Evolutionary conservation across 106 monocot species (phyloP), one percentile per base, ranked within the genome.

Genomic region (Allium fistulosum): DNA sequence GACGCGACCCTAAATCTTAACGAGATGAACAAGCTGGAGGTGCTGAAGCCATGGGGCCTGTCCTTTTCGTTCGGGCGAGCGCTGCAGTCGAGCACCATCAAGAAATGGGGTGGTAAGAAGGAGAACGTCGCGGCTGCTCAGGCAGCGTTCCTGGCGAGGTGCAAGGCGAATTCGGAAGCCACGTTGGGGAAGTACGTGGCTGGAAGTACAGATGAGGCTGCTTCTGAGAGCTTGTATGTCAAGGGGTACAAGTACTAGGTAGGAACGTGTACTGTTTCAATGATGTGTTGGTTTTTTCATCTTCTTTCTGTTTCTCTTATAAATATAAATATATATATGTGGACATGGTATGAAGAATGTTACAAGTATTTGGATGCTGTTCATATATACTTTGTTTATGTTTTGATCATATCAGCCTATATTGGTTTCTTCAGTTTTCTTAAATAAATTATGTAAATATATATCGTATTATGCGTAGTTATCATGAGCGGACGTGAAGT

Each of bases 161-260:
- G 68, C 75, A 75, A 67, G 67, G 75, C 75, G 10, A 75, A 75
- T 58, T 75, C 75, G 0, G 75, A 67, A 17, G 75, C 75, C 4
- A 68, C 75, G 10, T 61, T 75, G 10, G 75, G 75, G 1, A 52
- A 26, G 61, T 75, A 75, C 46, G 58, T 56, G 10, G 52, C 52
- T 9, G 75, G 61, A 28, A 26, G 47, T 67, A 48, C 67, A 5
- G 62, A 73, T 9, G 68, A 8, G 3, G 68, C 17, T 0, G 68
- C 59, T 12, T 68, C 75, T 0, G 75, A 75, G 61, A 75, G 75
- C 68, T 49, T 73, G 46, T 22, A 73, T 48, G 73, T 55, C 14
- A 57, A 65, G 46, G 73, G 47, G 10, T 73, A 73, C 65, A 73
- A 63, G 37, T 73, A 73, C 55, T 73, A 62, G 62, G 37, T 73